Percentiles rank a stretch among this genome's conserved stretches.
These are phyloP conservation scores for Aspergillus japonicus DNA, from an alignment of 2,329 filamentous ascomycete species.

Conservation along the genomic window DNA sequence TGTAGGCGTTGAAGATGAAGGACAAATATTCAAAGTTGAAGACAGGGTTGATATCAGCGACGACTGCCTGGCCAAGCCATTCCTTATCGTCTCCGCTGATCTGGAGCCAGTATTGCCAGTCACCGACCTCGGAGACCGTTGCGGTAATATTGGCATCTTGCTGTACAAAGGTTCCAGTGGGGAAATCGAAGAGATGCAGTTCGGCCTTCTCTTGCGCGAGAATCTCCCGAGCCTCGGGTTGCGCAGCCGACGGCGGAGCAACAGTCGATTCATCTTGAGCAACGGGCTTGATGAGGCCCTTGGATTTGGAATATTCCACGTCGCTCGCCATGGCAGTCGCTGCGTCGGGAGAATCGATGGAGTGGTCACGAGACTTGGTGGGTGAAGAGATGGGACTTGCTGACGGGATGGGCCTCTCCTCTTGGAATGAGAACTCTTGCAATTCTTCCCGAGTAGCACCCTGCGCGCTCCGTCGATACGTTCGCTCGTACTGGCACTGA, in stretches of 20 bases:
- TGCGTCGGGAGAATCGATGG: constrained; percentile 42
- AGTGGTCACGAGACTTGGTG: constrained; percentile 33
- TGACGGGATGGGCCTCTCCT: constrained; percentile 60
- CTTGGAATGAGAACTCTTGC: constrained; percentile 73
- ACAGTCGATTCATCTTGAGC: constrained; percentile 52
- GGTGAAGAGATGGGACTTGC: constrained; percentile 59
- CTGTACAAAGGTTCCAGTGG: constrained; percentile 77
- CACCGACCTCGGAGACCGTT: constrained; percentile 79
- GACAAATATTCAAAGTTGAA: constrained; percentile 99
- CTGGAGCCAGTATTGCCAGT: constrained; percentile 96
- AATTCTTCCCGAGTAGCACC: constrained; percentile 80
- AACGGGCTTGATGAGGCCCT: constrained; percentile 40
- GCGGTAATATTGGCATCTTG: constrained; percentile 75
- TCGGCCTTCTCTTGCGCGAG: constrained; percentile 76
- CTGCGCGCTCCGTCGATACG: constrained; percentile 77
- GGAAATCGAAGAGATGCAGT: constrained; percentile 90
- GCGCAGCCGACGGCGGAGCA: constrained; percentile 59
- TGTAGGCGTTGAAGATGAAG: constrained; percentile 98
- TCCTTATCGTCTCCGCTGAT: constrained; percentile 72
- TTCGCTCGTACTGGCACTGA: constrained; percentile 97
- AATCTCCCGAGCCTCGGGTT: constrained; percentile 69
- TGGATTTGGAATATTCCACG: constrained; percentile 42
- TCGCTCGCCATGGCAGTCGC: constrained; percentile 47
- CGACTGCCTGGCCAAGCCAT: constrained; percentile 82
- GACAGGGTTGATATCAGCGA: constrained; percentile 92